Conservation (phyloP, 768 basidiomycete genomes). For the Tulasnella sp. region DNA sequence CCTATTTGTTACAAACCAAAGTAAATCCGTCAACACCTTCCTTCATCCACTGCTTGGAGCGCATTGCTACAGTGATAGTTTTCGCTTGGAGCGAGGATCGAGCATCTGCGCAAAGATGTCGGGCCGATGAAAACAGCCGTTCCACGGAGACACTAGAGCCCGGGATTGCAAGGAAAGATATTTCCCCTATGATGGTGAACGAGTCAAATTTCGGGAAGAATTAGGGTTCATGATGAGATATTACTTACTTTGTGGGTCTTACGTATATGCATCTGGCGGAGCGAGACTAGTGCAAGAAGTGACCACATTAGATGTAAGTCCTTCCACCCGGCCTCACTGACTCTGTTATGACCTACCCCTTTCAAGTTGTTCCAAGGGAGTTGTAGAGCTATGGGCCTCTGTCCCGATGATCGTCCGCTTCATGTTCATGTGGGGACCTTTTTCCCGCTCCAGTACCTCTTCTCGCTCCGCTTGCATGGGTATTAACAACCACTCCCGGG, state of each 20-base stretch:
- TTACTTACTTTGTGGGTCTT: constrained; percentile 18
- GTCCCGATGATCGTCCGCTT: background rate
- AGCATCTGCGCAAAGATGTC: too few species aligned
- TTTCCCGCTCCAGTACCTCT: background rate
- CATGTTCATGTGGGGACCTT: background rate
- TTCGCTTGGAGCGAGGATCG: too few species aligned
- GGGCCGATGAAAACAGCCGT: too few species aligned
- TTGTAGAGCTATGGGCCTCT: background rate
- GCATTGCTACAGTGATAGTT: too few species aligned
- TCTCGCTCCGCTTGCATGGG: background rate
- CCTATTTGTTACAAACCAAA: too few species aligned
- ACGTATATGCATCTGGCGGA: background rate
- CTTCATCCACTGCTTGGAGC: too few species aligned
- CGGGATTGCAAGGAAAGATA: background rate
- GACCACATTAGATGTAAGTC: too few species aligned
- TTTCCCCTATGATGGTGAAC: background rate
- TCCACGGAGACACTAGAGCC: too few species aligned
- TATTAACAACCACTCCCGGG: background rate
- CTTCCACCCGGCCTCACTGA: background rate
- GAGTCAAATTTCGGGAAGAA: background rate
- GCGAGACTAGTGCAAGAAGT: background rate
- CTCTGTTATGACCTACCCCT: background rate
- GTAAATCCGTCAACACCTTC: too few species aligned
- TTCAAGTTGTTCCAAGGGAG: background rate
- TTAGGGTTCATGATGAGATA: background rate